These are phyloP conservation scores for Skeletonema menzelii DNA, from an alignment of 108 stramenopile species.

Conservation along the genomic window DNA sequence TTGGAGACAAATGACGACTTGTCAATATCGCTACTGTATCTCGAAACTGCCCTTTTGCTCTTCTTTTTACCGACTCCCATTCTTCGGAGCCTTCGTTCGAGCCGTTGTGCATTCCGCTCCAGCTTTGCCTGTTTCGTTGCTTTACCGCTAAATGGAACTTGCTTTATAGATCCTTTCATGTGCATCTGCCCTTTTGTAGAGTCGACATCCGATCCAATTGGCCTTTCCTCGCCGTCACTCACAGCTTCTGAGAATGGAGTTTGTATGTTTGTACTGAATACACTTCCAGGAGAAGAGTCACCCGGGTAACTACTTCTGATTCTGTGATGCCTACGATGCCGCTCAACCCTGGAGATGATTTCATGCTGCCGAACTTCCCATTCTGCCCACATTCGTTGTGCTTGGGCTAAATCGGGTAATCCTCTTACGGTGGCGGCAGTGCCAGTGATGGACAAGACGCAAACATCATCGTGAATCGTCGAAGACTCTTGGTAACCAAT, in stretches of 20 bases:
- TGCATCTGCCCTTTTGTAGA: slow-evolving; percentile 11
- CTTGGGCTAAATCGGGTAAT: slow-evolving; percentile 64
- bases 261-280: slow-evolving; percentile 24
- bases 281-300: slow-evolving; percentile 43
- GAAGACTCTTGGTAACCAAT: slow-evolving; percentile 93
- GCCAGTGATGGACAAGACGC: slow-evolving; percentile 91
- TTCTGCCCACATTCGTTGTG: slow-evolving; percentile 60
- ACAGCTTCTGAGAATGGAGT: slow-evolving; percentile 41
- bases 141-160: slow-evolving; percentile 27
- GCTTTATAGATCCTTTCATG: slow-evolving; percentile 25
- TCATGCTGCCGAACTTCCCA: slow-evolving; percentile 37
- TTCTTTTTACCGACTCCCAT: slow-evolving; percentile 33
- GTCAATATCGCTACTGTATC: slow-evolving; percentile 29
- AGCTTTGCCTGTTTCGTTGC: slow-evolving; percentile 41
- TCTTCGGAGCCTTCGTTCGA: slow-evolving; percentile 40
- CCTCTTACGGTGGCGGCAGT: slow-evolving; percentile 93
- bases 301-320: slow-evolving; percentile 20
- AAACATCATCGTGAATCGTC: slow-evolving; percentile 96
- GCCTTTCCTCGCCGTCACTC: slow-evolving; percentile 43
- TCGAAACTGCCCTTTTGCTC: slow-evolving; percentile 14
- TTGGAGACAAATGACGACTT: slow-evolving; percentile 35
- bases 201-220: slow-evolving; percentile 5
- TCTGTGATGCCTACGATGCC: slow-evolving; percentile 11
- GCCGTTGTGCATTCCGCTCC: slow-evolving; percentile 33
- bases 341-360: slow-evolving; percentile 19